phyloP scores from a whole-genome alignment of 2,329 filamentous ascomycete species.

The Tolypocladium album region DNA sequence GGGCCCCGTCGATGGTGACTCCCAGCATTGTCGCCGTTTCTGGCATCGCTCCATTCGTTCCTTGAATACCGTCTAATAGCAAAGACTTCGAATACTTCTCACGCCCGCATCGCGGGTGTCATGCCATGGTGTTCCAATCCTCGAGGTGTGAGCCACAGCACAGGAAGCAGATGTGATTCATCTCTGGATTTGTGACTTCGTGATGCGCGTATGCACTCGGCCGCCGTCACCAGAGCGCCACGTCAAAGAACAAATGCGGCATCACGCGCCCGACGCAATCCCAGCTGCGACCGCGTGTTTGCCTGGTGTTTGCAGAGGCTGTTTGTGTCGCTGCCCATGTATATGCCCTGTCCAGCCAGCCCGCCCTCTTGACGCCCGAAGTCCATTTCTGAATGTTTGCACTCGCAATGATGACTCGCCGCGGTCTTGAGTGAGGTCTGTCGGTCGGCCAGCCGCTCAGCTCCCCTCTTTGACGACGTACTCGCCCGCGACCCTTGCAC shows the following conservation, averaged over 20 bases:
- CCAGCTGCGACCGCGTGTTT: background rate
- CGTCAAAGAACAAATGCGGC: background rate
- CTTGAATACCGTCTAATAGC: too few relatives aligned
- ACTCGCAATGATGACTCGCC: background rate
- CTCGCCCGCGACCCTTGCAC: slow-evolving; percentile 47
- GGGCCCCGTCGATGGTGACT: too few relatives aligned
- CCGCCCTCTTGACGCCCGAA: background rate
- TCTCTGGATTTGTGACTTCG: background rate
- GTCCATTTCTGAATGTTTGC: background rate
- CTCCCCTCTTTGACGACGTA: slow-evolving; percentile 35
- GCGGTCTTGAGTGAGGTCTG: background rate
- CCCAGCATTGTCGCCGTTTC: too few relatives aligned
- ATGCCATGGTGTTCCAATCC: background rate
- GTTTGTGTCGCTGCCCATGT: background rate
- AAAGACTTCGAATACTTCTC: too few relatives aligned
- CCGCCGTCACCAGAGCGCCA: background rate
- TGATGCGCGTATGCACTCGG: background rate
- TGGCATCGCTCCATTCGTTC: too few relatives aligned
- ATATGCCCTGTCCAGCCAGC: background rate
- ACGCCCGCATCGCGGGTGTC: too few relatives aligned
- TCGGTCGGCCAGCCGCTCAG: slow-evolving; percentile 5
- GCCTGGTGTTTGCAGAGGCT: background rate
- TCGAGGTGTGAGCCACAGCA: background rate
- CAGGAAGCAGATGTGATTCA: background rate
- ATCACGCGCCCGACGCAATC: background rate